phyloP scores from a whole-genome alignment of 1,284 basidiomycete genomes.

The Meripilus lineatus region DNA sequence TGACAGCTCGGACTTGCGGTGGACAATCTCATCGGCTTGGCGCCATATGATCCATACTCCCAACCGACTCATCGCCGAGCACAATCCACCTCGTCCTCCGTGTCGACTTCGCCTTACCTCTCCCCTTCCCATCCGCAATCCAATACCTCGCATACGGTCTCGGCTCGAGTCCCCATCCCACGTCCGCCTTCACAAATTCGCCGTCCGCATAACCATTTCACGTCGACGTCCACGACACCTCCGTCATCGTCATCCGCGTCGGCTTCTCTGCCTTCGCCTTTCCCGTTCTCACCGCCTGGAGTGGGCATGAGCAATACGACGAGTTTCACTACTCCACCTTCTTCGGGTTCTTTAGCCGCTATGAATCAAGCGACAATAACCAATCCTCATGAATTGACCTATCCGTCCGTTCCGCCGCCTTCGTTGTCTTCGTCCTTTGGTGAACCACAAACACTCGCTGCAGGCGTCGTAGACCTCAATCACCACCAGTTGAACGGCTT shows the following conservation, averaged over 20 bases:
- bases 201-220: slow-evolving; percentile 35
- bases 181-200: slow-evolving; percentile 59
- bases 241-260: slow-evolving; percentile 57
- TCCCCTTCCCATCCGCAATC: slow-evolving; percentile 26
- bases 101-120: slow-evolving; percentile 37
- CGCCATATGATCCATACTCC: slow-evolving; percentile 53
- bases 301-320: slow-evolving; percentile 56
- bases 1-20: slow-evolving; percentile 64
- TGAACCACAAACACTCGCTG: slow-evolving; percentile 6
- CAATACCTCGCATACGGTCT: slow-evolving; percentile 28
- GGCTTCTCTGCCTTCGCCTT: slow-evolving; percentile 50
- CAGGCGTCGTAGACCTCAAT: too few relatives aligned
- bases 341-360: slow-evolving; percentile 46
- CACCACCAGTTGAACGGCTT: too few relatives aligned
- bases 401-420: slow-evolving; percentile 60
- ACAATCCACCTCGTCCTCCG: slow-evolving; percentile 40
- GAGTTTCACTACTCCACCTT: slow-evolving; percentile 61
- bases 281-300: slow-evolving; percentile 48
- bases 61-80: slow-evolving; percentile 62
- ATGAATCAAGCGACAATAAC: slow-evolving; percentile 26
- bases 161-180: slow-evolving; percentile 59
- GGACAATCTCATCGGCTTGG: slow-evolving; percentile 68
- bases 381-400: slow-evolving; percentile 40
- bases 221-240: slow-evolving; percentile 44
- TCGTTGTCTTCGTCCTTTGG: slow-evolving; percentile 60